A percentile compares a stretch with the other conserved stretches of the same genome.
These are phyloP conservation scores for Umbelopsis ramanniana DNA, from an alignment of 192 early-diverging fungal species.

Conservation along the genomic window DNA sequence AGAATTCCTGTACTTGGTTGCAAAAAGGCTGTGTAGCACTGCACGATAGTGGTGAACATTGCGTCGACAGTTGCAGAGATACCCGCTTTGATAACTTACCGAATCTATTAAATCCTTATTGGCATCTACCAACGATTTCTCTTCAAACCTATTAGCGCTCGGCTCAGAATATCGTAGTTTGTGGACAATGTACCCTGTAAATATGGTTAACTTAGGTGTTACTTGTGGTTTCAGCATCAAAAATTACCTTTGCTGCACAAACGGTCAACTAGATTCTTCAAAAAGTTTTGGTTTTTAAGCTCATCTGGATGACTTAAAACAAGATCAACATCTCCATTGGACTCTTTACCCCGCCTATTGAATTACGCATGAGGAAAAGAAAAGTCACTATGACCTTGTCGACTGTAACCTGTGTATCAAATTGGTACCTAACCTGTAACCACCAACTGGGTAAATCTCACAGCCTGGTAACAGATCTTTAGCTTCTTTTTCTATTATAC, in stretches of 20 bases:
- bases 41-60: background rate
- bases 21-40: constrained; percentile 40
- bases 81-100: background rate
- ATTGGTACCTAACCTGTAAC: constrained; percentile 24
- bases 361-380: background rate
- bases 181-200: constrained; percentile 24
- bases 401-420: no score
- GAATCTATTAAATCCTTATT: constrained; percentile 21
- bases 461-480: constrained; percentile 15
- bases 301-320: constrained; percentile 33
- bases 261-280: constrained; percentile 14
- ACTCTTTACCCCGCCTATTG: constrained; percentile 35
- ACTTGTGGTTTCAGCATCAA: no score
- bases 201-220: background rate
- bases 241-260: constrained; percentile 24
- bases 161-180: constrained; percentile 11
- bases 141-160: background rate
- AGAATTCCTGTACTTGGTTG: constrained; percentile 34
- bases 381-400: no score
- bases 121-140: background rate
- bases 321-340: constrained; percentile 42
- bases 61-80: no score
- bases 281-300: constrained; percentile 1
- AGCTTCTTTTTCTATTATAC: constrained; percentile 34
- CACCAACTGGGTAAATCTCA: constrained; percentile 34